Evolutionary conservation across 1,139 yeast species (phyloP).

Genomic region (Candida tropicalis): DNA sequence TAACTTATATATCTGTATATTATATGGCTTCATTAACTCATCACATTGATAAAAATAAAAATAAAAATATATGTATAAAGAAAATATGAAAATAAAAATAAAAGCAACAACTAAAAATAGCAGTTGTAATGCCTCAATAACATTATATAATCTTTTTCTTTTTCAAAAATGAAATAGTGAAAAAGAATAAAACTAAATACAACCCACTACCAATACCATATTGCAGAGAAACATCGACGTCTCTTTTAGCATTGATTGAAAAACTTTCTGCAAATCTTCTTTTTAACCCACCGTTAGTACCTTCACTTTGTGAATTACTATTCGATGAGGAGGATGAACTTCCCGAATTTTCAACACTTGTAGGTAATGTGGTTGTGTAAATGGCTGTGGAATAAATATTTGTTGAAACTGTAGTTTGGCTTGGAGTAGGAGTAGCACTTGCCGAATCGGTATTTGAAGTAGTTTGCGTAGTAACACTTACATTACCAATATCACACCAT

Average conservation of each 20-base stretch:
- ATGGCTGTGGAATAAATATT: conserved; percentile 12
- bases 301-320: conserved; percentile 2
- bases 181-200: conserved; percentile 19
- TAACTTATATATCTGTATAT: no score
- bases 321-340: not conserved
- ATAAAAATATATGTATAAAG: no score
- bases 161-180: conserved; percentile 19
- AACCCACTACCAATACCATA: conserved; percentile 19
- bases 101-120: not conserved
- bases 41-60: no score
- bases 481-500: conserved; percentile 69
- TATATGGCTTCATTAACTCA: conserved; percentile 3
- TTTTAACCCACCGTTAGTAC: conserved; percentile 8
- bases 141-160: conserved; percentile 17
- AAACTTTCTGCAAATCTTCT: conserved; percentile 8
- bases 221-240: conserved; percentile 3
- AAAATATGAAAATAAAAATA: not conserved
- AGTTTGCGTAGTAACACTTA: conserved; percentile 29
- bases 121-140: no score
- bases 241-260: conserved; percentile 5
- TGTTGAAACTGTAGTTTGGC: conserved; percentile 12
- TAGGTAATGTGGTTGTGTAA: conserved; percentile 15
- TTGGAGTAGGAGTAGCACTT: conserved; percentile 6
- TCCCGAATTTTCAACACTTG: conserved; percentile 15
- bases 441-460: conserved; percentile 8